phyloP scores from a whole-genome alignment of 768 basidiomycete species.

The Calocera cornea region DNA sequence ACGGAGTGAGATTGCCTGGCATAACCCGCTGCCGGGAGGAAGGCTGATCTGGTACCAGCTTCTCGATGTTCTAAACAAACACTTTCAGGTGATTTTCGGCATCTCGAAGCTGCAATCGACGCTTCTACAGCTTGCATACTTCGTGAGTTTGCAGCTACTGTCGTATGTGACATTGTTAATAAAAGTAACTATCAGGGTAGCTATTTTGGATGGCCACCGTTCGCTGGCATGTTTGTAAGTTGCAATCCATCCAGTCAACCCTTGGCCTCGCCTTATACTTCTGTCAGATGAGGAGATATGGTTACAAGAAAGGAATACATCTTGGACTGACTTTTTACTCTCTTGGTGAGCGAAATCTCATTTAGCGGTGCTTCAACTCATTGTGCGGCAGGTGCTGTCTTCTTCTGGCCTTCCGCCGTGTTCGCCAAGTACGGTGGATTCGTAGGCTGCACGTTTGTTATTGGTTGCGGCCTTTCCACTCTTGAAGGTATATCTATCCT shows the following conservation, averaged over 20 bases:
- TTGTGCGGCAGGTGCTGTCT: slow-evolving; percentile 41
- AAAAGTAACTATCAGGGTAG: neutral
- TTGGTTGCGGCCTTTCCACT: slow-evolving; percentile 43
- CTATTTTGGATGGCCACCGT: slow-evolving; percentile 23
- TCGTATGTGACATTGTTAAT: neutral
- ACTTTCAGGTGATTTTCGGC: slow-evolving; percentile 57
- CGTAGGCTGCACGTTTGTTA: slow-evolving; percentile 59
- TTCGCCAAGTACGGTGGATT: slow-evolving; percentile 57
- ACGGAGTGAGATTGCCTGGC: slow-evolving; percentile 32
- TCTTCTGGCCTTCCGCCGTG: slow-evolving; percentile 67
- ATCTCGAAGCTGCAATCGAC: slow-evolving; percentile 61
- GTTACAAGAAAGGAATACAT: slow-evolving; percentile 63
- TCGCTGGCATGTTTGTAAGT: slow-evolving; percentile 21
- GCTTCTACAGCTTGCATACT: slow-evolving; percentile 60
- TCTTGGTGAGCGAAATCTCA: slow-evolving; percentile 28
- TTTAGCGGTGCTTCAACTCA: too few species aligned
- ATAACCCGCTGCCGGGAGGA: neutral
- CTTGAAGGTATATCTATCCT: slow-evolving; percentile 29
- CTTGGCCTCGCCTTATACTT: neutral
- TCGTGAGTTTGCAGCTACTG: slow-evolving; percentile 18
- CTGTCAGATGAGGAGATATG: slow-evolving; percentile 32
- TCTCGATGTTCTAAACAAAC: slow-evolving; percentile 31
- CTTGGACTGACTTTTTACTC: slow-evolving; percentile 47
- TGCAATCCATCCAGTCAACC: neutral
- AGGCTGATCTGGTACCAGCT: slow-evolving; percentile 11